phyloP scores from a whole-genome alignment of 2,329 filamentous ascomycete genomes.

The Cladosporium sp. region DNA sequence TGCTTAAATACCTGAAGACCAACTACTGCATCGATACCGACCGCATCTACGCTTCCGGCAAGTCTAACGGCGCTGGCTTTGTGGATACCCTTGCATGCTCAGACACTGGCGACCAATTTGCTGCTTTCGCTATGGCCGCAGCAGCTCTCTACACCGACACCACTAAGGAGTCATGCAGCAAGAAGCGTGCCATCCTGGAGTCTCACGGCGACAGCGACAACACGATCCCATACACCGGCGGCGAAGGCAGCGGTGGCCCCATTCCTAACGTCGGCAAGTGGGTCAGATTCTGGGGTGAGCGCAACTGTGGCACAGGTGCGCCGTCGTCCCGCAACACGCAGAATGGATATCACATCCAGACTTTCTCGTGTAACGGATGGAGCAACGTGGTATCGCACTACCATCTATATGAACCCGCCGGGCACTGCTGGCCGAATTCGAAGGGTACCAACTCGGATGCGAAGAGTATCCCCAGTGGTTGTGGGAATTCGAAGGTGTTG shows the following conservation, averaged over 20 bases:
- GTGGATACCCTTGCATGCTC: constrained; percentile 52
- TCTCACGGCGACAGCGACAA: constrained; percentile 47
- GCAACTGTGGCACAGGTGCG: constrained; percentile 37
- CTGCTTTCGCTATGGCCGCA: constrained; percentile 54
- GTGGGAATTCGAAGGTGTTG: constrained; percentile 22
- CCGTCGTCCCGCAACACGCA: constrained; percentile 30
- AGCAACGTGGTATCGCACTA: constrained; percentile 44
- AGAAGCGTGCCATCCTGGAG: constrained; percentile 44
- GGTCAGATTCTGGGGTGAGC: constrained; percentile 43
- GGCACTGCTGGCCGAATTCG: constrained; percentile 45
- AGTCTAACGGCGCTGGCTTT: constrained; percentile 58
- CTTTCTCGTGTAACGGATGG: constrained; percentile 34
- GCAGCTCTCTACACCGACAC: constrained; percentile 49
- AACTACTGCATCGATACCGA: constrained; percentile 50
- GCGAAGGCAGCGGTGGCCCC: constrained; percentile 24
- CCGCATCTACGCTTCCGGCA: constrained; percentile 52
- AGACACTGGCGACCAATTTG: constrained; percentile 46
- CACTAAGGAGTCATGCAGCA: constrained; percentile 29
- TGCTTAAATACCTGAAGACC: constrained; percentile 44
- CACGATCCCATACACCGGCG: constrained; percentile 45
- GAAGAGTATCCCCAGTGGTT: constrained; percentile 20
- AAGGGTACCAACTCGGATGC: constrained; percentile 31
- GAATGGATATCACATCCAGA: constrained; percentile 35
- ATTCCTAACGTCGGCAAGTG: constrained; percentile 35
- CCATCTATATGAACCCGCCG: constrained; percentile 39